A percentile compares a stretch with the other conserved stretches of the same genome.
Conservation (phyloP, 1,139 yeast genomes). For the Debaryomyces sp. region DNA sequence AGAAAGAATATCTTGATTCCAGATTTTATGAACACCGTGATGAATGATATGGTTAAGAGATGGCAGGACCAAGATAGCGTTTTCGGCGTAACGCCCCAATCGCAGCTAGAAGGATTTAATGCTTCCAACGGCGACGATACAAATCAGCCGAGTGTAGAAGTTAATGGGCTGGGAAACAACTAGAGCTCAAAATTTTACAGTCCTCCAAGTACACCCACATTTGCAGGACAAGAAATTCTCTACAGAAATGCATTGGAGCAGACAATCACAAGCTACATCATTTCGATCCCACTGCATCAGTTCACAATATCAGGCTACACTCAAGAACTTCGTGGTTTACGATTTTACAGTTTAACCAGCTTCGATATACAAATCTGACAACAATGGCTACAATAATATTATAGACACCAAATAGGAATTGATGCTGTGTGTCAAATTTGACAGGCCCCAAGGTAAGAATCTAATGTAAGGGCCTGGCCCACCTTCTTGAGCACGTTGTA, state of each 20-base stretch:
- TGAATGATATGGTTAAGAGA: constrained; percentile 76
- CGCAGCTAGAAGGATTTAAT: not conserved
- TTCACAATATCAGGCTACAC: too few species aligned
- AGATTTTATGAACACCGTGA: constrained; percentile 59
- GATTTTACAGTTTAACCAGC: not conserved
- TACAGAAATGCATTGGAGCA: not conserved
- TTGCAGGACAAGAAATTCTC: not conserved
- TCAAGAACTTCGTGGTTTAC: not conserved
- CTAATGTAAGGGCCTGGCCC: too few species aligned
- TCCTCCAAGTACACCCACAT: not conserved
- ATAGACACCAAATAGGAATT: not conserved
- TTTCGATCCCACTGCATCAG: not conserved
- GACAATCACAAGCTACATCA: not conserved
- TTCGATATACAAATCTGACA: not conserved
- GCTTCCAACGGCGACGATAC: not conserved
- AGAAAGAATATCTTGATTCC: constrained; percentile 56
- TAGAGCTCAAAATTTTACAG: not conserved
- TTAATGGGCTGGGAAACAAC: not conserved
- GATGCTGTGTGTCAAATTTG: not conserved
- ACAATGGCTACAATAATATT: not conserved
- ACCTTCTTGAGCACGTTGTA: not conserved
- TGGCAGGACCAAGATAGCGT: constrained; percentile 51
- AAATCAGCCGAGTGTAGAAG: not conserved
- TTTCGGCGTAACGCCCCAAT: not conserved
- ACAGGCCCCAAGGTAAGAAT: too few species aligned